These are phyloP conservation scores for Hortaea sp. DNA, from an alignment of 2,329 filamentous ascomycete species.

Conservation along the genomic window DNA sequence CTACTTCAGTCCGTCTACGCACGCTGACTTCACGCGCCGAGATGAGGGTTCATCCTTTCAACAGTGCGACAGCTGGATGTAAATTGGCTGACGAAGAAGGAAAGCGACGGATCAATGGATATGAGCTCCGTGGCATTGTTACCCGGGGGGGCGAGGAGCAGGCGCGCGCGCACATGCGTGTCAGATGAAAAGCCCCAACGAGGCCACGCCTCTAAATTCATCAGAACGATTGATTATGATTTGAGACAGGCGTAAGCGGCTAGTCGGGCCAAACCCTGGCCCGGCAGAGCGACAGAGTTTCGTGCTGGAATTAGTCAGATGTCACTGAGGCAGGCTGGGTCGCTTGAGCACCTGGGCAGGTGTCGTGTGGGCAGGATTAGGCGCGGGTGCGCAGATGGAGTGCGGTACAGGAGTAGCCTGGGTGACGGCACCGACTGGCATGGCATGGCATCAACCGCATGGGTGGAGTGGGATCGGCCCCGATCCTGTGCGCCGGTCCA, in stretches of 20 bases:
- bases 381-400: no score
- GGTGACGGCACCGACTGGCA: no score
- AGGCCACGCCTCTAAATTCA: background rate
- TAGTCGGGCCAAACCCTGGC: background rate
- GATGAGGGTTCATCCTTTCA: background rate
- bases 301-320: background rate
- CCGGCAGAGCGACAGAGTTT: background rate
- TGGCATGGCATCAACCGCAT: no score
- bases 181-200: background rate
- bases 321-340: background rate
- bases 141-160: background rate
- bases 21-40: slow-evolving; percentile 1
- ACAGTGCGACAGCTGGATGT: background rate
- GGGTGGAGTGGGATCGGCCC: background rate
- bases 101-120: background rate
- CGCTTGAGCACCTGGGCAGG: no score
- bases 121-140: background rate
- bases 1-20: background rate
- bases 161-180: slow-evolving; percentile 2
- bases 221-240: background rate
- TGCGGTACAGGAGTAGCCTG: no score
- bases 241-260: background rate
- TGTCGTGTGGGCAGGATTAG: no score
- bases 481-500: background rate
- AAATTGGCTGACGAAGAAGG: background rate